Evolutionary conservation across 441 rosid species (phyloP).

Genomic region (Adansonia madagascariensis): DNA sequence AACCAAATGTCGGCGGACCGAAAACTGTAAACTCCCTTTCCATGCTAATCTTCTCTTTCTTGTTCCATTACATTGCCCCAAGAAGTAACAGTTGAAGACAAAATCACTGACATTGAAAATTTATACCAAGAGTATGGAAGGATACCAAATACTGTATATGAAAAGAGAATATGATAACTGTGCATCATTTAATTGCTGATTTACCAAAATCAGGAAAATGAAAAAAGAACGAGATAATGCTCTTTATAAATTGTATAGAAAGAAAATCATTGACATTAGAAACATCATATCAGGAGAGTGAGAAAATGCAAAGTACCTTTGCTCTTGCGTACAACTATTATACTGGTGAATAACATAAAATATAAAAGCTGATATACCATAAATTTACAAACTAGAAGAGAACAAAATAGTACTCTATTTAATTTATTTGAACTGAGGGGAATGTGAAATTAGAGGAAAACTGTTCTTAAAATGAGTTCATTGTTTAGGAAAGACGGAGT

Average conservation of each 20-base stretch:
- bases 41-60: not conserved
- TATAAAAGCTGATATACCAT: not conserved
- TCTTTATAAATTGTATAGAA: not conserved
- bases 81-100: not conserved
- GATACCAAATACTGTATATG: not conserved
- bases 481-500: not conserved
- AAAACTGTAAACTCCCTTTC: not conserved
- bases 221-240: not conserved
- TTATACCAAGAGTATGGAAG: not conserved
- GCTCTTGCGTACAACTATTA: not conserved
- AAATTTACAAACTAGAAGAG: not conserved
- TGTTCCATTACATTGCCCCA: not conserved
- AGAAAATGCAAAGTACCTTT: not conserved
- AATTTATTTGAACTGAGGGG: not conserved
- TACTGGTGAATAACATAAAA: not conserved
- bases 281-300: not conserved
- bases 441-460: not conserved
- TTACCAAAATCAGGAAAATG: not conserved
- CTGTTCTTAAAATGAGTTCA: slow-evolving; percentile 4
- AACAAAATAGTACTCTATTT: not conserved
- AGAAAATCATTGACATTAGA: not conserved
- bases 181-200: not conserved
- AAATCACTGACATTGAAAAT: not conserved
- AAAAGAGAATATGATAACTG: not conserved
- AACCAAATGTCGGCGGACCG: not conserved